Evolutionary conservation across 805 yeast species (phyloP).

Genomic region (Lachancea sp.): DNA sequence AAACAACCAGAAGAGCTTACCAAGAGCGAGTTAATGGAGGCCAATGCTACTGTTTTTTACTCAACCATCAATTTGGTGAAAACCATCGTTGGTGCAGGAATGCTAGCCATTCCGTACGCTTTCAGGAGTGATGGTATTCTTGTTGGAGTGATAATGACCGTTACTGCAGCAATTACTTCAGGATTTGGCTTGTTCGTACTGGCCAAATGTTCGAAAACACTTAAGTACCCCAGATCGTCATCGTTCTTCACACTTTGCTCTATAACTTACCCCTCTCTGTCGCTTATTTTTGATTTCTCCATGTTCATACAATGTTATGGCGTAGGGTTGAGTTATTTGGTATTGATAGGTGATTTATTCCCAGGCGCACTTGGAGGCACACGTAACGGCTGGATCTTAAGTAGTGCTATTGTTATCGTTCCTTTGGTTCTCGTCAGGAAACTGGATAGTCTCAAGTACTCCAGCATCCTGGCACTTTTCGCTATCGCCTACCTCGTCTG

Average conservation of each 20-base stretch:
- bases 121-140: slow-evolving; percentile 59
- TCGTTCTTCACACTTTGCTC: slow-evolving; percentile 67
- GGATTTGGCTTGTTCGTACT: slow-evolving; percentile 63
- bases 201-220: slow-evolving; percentile 49
- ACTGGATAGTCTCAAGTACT: slow-evolving; percentile 62
- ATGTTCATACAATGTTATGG: slow-evolving; percentile 77
- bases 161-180: slow-evolving; percentile 59
- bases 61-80: slow-evolving; percentile 63
- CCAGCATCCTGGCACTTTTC: slow-evolving; percentile 61
- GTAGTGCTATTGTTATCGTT: slow-evolving; percentile 46
- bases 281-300: slow-evolving; percentile 66
- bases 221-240: slow-evolving; percentile 50
- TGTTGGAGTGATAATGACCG: slow-evolving; percentile 48
- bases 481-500: slow-evolving; percentile 59
- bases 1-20: background rate
- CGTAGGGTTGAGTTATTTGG: slow-evolving; percentile 63
- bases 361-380: slow-evolving; percentile 51
- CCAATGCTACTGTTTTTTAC: slow-evolving; percentile 46
- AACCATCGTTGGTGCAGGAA: slow-evolving; percentile 75
- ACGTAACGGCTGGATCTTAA: slow-evolving; percentile 39
- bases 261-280: slow-evolving; percentile 63
- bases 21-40: slow-evolving; percentile 15
- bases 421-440: slow-evolving; percentile 59
- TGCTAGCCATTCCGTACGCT: slow-evolving; percentile 67
- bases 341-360: slow-evolving; percentile 70